phyloP scores from a whole-genome alignment of 345 rosid species.

The Syzygium grande region DNA sequence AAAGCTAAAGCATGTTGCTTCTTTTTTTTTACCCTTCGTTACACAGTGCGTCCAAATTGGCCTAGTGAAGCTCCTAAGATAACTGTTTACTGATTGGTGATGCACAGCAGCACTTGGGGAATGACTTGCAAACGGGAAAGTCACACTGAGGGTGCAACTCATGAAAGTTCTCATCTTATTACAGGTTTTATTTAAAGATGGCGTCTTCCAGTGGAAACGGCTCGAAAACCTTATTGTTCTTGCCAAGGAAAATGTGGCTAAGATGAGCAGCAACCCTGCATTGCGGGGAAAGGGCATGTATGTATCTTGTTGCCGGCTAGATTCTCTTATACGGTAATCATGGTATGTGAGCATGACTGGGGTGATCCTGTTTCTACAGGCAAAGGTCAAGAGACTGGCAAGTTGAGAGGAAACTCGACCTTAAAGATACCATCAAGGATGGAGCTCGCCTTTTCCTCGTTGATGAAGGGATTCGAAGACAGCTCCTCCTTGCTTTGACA shows the following conservation, averaged over 20 bases:
- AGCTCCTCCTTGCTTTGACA: constrained; percentile 85
- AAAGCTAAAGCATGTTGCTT: neutral
- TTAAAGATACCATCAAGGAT: constrained; percentile 87
- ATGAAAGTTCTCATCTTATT: neutral
- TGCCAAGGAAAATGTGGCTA: constrained; percentile 91
- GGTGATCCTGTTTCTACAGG: constrained; percentile 14
- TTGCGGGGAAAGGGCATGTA: constrained; percentile 45
- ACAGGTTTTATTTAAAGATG: constrained; percentile 85
- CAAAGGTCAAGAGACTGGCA: constrained; percentile 33
- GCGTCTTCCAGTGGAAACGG: constrained; percentile 89
- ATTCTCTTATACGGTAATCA: neutral
- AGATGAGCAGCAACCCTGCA: constrained; percentile 91
- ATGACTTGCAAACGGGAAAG: neutral
- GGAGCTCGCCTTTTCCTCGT: constrained; percentile 86
- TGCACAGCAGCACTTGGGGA: neutral
- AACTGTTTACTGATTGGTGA: neutral
- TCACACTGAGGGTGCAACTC: neutral
- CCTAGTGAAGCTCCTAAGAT: neutral
- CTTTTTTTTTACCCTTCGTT: neutral
- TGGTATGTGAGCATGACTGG: neutral
- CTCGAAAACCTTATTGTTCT: constrained; percentile 85
- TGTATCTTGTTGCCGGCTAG: constrained; percentile 13
- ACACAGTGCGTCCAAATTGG: neutral
- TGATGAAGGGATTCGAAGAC: constrained; percentile 83
- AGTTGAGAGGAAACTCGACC: constrained; percentile 50